Base-by-base conservation (phyloP, 192 early-diverging fungal genomes). In the Geosiphon pyriformis region DNA sequence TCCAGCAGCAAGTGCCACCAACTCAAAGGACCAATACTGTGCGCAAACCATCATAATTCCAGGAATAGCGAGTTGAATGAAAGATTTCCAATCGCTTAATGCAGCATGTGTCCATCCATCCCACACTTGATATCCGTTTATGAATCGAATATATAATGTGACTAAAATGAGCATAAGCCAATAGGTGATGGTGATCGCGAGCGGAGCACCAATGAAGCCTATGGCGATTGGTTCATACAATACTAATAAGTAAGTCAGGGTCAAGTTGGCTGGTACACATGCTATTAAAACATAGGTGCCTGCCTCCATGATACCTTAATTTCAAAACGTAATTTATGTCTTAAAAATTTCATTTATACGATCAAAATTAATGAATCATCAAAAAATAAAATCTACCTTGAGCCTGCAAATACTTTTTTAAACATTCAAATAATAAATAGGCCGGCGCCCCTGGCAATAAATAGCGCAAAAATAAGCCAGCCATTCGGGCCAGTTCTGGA, bases 341-440 rank as follows among this genome's bases (percentile, higher is more conserved):
- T n/a, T n/a, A n/a, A n/a, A n/a, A n/a, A n/a, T n/a, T n/a, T n/a
- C n/a, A n/a, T n/a, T n/a, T n/a, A n/a, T n/a, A n/a, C n/a, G n/a
- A n/a, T n/a, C n/a, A n/a, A n/a, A n/a, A n/a, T n/a, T n/a, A n/a
- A n/a, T n/a, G n/a, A n/a, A n/a, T n/a, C n/a, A n/a, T n/a, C n/a
- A n/a, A n/a, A n/a, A n/a, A n/a, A n/a, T n/a, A n/a, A 54, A 72
- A 72, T 18, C 88, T 87, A 64, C 89, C 94, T 79, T 98, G 95
- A 0, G 88, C 86, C 68, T 95, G 91, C 22, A 96, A 78, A 68
- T 82, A 96, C 62, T 91, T 83, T 70, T 93, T 91, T 50, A 93
- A 68, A 69, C 89, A 90, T 63, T 96, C 94, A 80, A 90, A 89
- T 22, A 84, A 78, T 74, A 96, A 75, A 74, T 80, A 86, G 1